These are phyloP conservation scores for Candida awuae DNA, from an alignment of 805 yeast genomes.

Conservation along the genomic window DNA sequence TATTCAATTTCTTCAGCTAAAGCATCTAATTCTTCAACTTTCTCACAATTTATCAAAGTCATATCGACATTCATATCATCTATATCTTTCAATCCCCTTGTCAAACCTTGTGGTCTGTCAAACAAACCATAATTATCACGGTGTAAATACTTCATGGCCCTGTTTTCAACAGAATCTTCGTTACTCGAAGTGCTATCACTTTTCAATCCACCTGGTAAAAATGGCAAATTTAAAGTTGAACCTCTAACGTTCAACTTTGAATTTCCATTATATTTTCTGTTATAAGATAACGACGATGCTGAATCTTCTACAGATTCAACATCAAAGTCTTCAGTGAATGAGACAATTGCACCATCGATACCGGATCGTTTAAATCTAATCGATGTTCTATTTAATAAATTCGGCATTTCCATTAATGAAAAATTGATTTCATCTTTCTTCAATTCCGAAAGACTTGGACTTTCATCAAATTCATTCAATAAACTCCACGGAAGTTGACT, in stretches of 20 bases:
- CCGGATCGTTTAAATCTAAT: slow-evolving; percentile 69
- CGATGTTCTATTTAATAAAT: slow-evolving; percentile 52
- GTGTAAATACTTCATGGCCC: slow-evolving; percentile 39
- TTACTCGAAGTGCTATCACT: slow-evolving; percentile 20
- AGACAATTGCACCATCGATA: slow-evolving; percentile 57
- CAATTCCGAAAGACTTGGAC: slow-evolving; percentile 31
- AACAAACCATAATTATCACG: slow-evolving; percentile 69
- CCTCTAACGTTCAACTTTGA: slow-evolving; percentile 58
- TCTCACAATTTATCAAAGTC: slow-evolving; percentile 6
- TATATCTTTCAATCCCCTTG: slow-evolving; percentile 42
- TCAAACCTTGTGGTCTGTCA: slow-evolving; percentile 75
- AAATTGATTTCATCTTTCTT: slow-evolving; percentile 21
- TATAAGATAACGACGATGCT: slow-evolving; percentile 63
- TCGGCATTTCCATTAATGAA: slow-evolving; percentile 51
- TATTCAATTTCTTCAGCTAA: slow-evolving; percentile 7
- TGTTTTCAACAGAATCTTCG: slow-evolving; percentile 16
- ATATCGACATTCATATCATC: slow-evolving; percentile 8
- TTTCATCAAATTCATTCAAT: slow-evolving; percentile 57
- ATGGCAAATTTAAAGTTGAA: slow-evolving; percentile 68
- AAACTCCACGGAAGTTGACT: slow-evolving; percentile 60
- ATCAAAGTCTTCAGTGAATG: slow-evolving; percentile 57
- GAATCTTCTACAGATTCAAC: slow-evolving; percentile 28
- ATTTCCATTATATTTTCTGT: slow-evolving; percentile 56
- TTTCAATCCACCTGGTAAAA: slow-evolving; percentile 76
- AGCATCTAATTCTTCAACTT: slow-evolving; percentile 9